Percentiles rank a stretch among this genome's conserved stretches.
Evolutionary conservation across 768 basidiomycete genomes (phyloP).

Genomic region (Tricholoma saponaceum): DNA sequence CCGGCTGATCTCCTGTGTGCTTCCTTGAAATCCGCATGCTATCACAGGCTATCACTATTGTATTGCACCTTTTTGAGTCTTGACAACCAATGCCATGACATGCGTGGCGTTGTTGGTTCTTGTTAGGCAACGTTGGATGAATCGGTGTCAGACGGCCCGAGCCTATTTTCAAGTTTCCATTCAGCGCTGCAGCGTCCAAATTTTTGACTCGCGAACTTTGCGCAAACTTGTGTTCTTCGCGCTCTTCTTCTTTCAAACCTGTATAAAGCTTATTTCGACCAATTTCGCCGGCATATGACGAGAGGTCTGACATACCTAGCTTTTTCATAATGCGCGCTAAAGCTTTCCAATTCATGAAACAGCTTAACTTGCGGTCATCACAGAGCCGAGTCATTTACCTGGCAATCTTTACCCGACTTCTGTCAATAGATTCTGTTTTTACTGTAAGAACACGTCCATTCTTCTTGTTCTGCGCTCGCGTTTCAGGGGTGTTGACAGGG

Average conservation of each 20-base stretch:
- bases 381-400: neutral
- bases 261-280: no score
- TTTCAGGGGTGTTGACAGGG: neutral
- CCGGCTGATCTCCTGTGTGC: neutral
- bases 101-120: neutral
- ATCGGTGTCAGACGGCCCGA: neutral
- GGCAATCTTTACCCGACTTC: neutral
- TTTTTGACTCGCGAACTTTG: neutral
- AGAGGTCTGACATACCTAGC: neutral
- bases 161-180: neutral
- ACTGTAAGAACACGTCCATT: conserved; percentile 1
- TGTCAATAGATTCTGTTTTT: neutral
- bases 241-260: neutral
- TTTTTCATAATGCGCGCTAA: neutral
- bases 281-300: neutral
- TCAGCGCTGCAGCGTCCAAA: neutral
- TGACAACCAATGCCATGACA: no score
- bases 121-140: neutral
- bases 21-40: neutral
- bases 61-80: neutral
- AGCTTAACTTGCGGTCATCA: neutral
- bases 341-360: neutral
- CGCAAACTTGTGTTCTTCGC: neutral
- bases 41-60: neutral
- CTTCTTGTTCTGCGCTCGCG: neutral